Evolutionary conservation across 148 eudicot genomes (phyloP).

Genomic region (Chenopodium album): DNA sequence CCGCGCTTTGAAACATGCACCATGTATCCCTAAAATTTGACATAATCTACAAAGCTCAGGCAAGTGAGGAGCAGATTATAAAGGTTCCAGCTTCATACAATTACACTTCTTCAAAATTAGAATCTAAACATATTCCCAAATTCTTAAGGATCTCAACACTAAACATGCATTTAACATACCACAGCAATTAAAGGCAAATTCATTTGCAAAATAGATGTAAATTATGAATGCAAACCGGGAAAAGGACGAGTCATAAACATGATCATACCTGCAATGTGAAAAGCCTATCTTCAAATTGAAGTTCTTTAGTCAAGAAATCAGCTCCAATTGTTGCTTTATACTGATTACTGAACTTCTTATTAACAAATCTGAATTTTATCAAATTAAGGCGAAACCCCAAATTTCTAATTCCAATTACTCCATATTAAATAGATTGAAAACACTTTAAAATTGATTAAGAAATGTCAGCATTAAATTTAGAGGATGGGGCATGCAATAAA

Average conservation of each 20-base stretch:
- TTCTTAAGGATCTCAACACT: background rate
- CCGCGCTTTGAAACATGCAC: too few relatives aligned
- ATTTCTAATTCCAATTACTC: background rate
- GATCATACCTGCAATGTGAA: conserved; percentile 61
- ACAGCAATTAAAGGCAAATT: background rate
- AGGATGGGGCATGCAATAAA: background rate
- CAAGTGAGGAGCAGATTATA: too few relatives aligned
- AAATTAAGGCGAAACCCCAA: conserved; percentile 25
- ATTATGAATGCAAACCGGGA: background rate
- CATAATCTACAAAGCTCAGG: too few relatives aligned
- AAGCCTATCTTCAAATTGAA: conserved; percentile 59
- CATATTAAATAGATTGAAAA: background rate
- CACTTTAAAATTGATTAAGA: background rate
- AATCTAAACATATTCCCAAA: background rate
- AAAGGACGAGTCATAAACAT: background rate
- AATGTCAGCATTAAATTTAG: background rate
- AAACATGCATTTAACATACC: background rate
- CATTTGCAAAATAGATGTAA: conserved; percentile 1
- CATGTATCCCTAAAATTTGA: too few relatives aligned
- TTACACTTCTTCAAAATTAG: background rate
- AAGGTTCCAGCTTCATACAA: background rate
- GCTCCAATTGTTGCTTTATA: conserved; percentile 73
- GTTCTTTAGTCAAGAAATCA: conserved; percentile 70
- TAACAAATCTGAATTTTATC: conserved; percentile 49
- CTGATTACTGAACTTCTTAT: conserved; percentile 67